These are phyloP conservation scores for Arthrinium phaeospermum DNA, from an alignment of 2,329 filamentous ascomycete genomes.

Conservation along the genomic window DNA sequence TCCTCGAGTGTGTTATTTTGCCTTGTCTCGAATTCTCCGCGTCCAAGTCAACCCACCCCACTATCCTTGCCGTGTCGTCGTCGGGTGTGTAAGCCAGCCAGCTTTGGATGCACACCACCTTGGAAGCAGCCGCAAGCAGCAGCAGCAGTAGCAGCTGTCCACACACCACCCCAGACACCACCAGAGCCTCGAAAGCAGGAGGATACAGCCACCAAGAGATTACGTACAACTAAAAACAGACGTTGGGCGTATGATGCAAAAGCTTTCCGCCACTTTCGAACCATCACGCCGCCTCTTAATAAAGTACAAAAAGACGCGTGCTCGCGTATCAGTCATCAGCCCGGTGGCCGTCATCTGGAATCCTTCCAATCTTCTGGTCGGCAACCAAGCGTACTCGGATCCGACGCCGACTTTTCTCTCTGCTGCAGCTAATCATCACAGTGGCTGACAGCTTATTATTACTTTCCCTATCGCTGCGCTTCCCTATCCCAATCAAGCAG, in stretches of 20 bases:
- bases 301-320: conserved; percentile 2
- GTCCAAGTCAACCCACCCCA: background rate
- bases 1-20: background rate
- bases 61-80: background rate
- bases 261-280: background rate
- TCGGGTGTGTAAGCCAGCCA: background rate
- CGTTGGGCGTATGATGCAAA: conserved; percentile 14
- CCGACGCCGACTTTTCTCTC: background rate
- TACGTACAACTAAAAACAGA: conserved; percentile 3
- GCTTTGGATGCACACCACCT: background rate
- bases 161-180: background rate
- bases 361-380: conserved; percentile 17
- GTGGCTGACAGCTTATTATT: conserved; percentile 1
- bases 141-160: background rate
- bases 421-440: background rate
- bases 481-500: background rate
- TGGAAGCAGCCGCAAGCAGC: background rate
- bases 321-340: background rate
- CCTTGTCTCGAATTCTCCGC: background rate
- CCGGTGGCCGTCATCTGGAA: background rate
- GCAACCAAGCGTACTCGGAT: background rate
- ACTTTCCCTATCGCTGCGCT: background rate
- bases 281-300: background rate
- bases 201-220: conserved; percentile 5
- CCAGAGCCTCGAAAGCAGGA: background rate